Evolutionary conservation across 257 asterid genomes (phyloP).

Genomic region (Galeopsis tetrahit): DNA sequence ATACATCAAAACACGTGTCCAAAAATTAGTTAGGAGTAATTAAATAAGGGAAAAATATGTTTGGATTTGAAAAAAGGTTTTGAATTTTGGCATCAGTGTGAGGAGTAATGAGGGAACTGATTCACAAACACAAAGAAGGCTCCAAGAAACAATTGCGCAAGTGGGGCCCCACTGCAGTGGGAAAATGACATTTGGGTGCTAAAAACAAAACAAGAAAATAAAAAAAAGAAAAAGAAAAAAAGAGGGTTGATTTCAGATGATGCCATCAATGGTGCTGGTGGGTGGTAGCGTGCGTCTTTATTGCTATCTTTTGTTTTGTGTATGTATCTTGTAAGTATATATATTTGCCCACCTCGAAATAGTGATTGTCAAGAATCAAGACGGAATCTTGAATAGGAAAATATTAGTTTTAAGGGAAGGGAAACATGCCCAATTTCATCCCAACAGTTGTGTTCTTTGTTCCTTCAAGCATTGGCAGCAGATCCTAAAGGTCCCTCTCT

Average conservation of each 20-base stretch:
- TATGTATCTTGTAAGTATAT: neutral
- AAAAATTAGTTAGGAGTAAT: no score
- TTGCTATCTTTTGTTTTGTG: conserved; percentile 29
- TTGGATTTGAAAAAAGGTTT: neutral
- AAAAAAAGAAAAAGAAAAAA: neutral
- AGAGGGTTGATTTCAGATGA: conserved; percentile 31
- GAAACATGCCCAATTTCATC: conserved; percentile 90
- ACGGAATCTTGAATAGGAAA: conserved; percentile 40
- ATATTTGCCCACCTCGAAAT: conserved; percentile 9
- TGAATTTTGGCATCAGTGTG: conserved; percentile 20
- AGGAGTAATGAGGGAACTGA: conserved; percentile 26
- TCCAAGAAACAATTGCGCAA: conserved; percentile 30
- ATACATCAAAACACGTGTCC: no score
- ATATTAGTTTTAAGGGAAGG: conserved; percentile 44
- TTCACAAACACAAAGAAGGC: conserved; percentile 31
- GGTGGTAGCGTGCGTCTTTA: conserved; percentile 57
- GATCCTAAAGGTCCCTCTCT: conserved; percentile 74
- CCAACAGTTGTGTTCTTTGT: conserved; percentile 80
- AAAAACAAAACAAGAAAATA: conserved; percentile 36
- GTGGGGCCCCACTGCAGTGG: conserved; percentile 41
- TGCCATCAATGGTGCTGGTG: conserved; percentile 58
- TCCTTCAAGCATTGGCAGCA: conserved; percentile 68
- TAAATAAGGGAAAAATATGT: no score
- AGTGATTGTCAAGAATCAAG: conserved; percentile 32
- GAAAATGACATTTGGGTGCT: conserved; percentile 39